These are phyloP conservation scores for Thermomyces lanuginosus DNA, from an alignment of 2,329 filamentous ascomycete genomes.

Conservation along the genomic window DNA sequence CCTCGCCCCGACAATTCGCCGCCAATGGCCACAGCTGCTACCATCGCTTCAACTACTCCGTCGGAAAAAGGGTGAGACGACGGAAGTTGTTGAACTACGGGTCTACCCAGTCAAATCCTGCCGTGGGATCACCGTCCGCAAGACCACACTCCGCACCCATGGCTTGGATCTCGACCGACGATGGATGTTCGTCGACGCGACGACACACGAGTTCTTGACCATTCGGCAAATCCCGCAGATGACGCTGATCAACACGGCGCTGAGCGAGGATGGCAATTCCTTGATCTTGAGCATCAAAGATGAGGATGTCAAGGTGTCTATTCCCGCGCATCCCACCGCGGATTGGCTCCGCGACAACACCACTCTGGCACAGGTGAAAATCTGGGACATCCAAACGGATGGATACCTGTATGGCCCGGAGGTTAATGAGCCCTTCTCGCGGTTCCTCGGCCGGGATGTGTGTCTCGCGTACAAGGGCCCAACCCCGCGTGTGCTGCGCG, in stretches of 20 bases:
- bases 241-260: slow-evolving; percentile 44
- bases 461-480: slow-evolving; percentile 47
- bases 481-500: slow-evolving; percentile 36
- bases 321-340: slow-evolving; percentile 39
- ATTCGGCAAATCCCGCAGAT: slow-evolving; percentile 45
- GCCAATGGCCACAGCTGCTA: slow-evolving; percentile 2
- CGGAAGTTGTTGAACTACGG: slow-evolving; percentile 27
- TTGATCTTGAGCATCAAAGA: slow-evolving; percentile 15
- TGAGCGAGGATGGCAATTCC: slow-evolving; percentile 29
- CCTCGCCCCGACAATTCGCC: slow-evolving; percentile 2
- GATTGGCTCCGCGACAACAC: slow-evolving; percentile 41
- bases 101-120: slow-evolving; percentile 54
- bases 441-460: slow-evolving; percentile 40
- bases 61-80: slow-evolving; percentile 4
- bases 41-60: neutral
- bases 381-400: slow-evolving; percentile 45
- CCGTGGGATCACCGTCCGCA: slow-evolving; percentile 41
- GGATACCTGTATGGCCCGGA: slow-evolving; percentile 36
- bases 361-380: slow-evolving; percentile 32
- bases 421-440: slow-evolving; percentile 38
- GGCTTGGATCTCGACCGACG: slow-evolving; percentile 47
- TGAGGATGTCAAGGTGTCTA: slow-evolving; percentile 28
- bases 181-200: slow-evolving; percentile 48
- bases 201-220: slow-evolving; percentile 41
- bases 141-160: slow-evolving; percentile 36